Evolutionary conservation across 2,329 filamentous ascomycete species (phyloP).

Genomic region (Fusarium algeriense): DNA sequence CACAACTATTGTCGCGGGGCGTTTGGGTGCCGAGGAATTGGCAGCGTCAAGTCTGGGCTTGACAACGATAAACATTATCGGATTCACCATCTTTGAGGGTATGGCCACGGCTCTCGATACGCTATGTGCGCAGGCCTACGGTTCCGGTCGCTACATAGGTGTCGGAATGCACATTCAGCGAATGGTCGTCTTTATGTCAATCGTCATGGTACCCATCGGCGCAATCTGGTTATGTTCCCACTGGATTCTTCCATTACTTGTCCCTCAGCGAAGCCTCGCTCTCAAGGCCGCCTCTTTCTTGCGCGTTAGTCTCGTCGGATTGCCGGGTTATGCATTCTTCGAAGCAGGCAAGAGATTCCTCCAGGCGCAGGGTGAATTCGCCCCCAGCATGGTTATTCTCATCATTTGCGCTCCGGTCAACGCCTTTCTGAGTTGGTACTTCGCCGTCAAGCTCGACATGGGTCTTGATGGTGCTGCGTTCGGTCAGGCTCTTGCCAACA

Average conservation of each 20-base stretch:
- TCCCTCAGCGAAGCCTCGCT: slow-evolving; percentile 62
- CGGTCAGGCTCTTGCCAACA: slow-evolving; percentile 62
- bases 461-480: slow-evolving; percentile 65
- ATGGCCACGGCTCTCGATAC: slow-evolving; percentile 49
- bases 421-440: slow-evolving; percentile 62
- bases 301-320: slow-evolving; percentile 60
- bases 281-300: slow-evolving; percentile 63
- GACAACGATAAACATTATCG: slow-evolving; percentile 68
- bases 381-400: slow-evolving; percentile 62
- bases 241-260: slow-evolving; percentile 59
- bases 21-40: slow-evolving; percentile 65
- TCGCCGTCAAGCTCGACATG: slow-evolving; percentile 58
- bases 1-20: slow-evolving; percentile 65
- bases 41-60: slow-evolving; percentile 65
- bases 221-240: slow-evolving; percentile 63
- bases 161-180: slow-evolving; percentile 67
- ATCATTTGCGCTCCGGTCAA: slow-evolving; percentile 63
- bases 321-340: slow-evolving; percentile 66
- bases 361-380: slow-evolving; percentile 67
- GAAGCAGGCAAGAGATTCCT: slow-evolving; percentile 68
- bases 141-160: slow-evolving; percentile 57
- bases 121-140: slow-evolving; percentile 45
- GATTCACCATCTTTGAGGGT: slow-evolving; percentile 57
- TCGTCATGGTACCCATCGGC: slow-evolving; percentile 63
- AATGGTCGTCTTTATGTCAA: slow-evolving; percentile 64